Evolutionary conservation across 2,329 filamentous ascomycete species (phyloP).

Genomic region (Drechslerella dactyloides): DNA sequence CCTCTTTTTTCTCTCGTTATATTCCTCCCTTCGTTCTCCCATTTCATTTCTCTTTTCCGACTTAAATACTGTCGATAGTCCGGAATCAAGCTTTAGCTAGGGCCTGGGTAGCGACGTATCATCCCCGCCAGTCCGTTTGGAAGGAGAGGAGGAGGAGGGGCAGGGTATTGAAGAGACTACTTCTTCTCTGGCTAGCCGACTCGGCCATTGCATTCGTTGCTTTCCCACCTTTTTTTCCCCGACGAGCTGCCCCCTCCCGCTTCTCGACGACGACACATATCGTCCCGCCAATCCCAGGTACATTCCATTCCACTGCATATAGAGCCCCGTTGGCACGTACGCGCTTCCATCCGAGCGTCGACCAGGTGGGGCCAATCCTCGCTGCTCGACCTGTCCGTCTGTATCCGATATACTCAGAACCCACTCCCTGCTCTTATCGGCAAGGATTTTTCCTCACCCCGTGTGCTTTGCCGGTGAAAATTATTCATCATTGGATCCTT

Average conservation of each 20-base stretch:
- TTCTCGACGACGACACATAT: conserved; percentile 15
- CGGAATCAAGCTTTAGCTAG: background rate
- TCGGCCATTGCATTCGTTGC: background rate
- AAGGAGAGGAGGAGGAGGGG: background rate
- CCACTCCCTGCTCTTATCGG: conserved; percentile 33
- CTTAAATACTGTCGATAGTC: background rate
- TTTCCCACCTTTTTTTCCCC: background rate
- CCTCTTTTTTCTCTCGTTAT: background rate
- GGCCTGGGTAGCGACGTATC: background rate
- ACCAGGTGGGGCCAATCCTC: conserved; percentile 13
- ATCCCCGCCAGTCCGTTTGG: background rate
- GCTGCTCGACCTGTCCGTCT: conserved; percentile 20
- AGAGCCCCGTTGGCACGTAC: conserved; percentile 12
- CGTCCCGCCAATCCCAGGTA: conserved; percentile 43
- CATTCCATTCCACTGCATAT: conserved; percentile 12
- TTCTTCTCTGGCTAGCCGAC: conserved; percentile 1
- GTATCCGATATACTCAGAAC: conserved; percentile 26
- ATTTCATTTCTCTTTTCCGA: background rate
- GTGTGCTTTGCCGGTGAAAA: conserved; percentile 10
- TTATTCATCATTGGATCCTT: conserved; percentile 21
- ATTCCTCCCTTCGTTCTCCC: background rate
- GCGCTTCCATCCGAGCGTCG: background rate
- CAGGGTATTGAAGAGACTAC: background rate
- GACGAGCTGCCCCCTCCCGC: background rate
- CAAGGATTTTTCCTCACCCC: conserved; percentile 10